Evolutionary conservation across 495 filamentous ascomycete species (phyloP), one percentile per base, ranked within the genome.

Genomic region (Letharia columbiana): DNA sequence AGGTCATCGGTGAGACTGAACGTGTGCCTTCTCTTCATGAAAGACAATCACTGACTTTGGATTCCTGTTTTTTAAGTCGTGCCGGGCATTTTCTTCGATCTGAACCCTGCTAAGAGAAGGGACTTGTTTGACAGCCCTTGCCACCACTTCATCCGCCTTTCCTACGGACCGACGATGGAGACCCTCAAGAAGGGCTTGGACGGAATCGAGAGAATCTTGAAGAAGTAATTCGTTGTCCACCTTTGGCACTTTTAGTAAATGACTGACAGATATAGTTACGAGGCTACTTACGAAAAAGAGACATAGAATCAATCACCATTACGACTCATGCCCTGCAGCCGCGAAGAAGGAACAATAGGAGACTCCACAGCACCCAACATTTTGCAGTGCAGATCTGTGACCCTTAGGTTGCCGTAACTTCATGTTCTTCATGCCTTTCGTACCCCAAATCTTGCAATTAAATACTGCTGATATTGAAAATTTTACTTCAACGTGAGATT

Each of bases 41-140:
- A 18, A 1, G 18, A 18, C 28, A 33, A 56, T 9, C 12, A n/a
- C 52, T 56, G 4, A 56, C 52, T 4, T 17, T 28, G 3, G 8
- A 33, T 56, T 15, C 23, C 23, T 52, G 20, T 18, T 31, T 42
- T 40, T 39, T 31, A 67, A 67, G 91, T 96, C 4, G 93, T 96
- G 0, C 92, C 93, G 0, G 93, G 93, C 57, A 97, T 98, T 74
- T 83, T 83, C 77, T 83, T 83, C 64, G 81, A 98, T 71, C 75
- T 98, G 71, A 97, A 98, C 78, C 93, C 93, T 17, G 86, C 87
- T n/a, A 87, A 89, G 73, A 80, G 93, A 63, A 80, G 93, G 67
- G 93, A 98, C 76, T 77, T 98, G 59, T 98, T 98, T 71, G 93
- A 97, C 75, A 90, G 86, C 58, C 93, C 93, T 60, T 98, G 93